Evolutionary conservation across 1,284 basidiomycete genomes (phyloP).

Genomic region (Limonomyces culmigenus): DNA sequence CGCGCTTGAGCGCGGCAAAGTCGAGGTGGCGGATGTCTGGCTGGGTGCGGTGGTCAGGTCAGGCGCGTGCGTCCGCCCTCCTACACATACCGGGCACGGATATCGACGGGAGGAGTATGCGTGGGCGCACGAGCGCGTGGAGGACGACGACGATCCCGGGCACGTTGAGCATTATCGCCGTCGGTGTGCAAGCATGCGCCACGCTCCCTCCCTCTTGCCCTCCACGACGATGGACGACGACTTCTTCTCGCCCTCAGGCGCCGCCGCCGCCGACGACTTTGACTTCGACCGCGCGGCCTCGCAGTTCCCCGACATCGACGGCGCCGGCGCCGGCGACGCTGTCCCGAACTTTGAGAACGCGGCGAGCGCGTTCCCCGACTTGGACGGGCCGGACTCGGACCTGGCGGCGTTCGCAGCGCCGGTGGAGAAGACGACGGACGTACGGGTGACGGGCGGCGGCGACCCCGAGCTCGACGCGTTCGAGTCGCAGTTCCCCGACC

Average conservation of each 20-base stretch:
- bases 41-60: no score
- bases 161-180: conserved; percentile 55
- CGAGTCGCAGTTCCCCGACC: conserved; percentile 81
- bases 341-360: conserved; percentile 15
- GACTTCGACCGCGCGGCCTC: conserved; percentile 66
- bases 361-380: conserved; percentile 36
- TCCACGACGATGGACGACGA: conserved; percentile 7
- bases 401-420: conserved; percentile 36
- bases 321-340: conserved; percentile 43
- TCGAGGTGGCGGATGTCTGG: conserved; percentile 81
- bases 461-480: conserved; percentile 84
- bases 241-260: conserved; percentile 17
- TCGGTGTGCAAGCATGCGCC: not conserved
- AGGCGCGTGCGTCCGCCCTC: no score
- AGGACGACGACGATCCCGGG: conserved; percentile 65
- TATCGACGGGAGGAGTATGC: conserved; percentile 58
- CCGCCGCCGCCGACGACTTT: conserved; percentile 31
- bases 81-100: conserved; percentile 47
- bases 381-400: no score
- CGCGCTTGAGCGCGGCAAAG: conserved; percentile 58
- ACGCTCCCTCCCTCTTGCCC: not conserved
- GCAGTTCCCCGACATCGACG: conserved; percentile 75
- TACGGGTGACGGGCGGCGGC: conserved; percentile 77
- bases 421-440: conserved; percentile 23
- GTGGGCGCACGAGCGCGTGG: conserved; percentile 56